phyloP scores from a whole-genome alignment of 768 basidiomycete species.

The Favolaschia claudopus region DNA sequence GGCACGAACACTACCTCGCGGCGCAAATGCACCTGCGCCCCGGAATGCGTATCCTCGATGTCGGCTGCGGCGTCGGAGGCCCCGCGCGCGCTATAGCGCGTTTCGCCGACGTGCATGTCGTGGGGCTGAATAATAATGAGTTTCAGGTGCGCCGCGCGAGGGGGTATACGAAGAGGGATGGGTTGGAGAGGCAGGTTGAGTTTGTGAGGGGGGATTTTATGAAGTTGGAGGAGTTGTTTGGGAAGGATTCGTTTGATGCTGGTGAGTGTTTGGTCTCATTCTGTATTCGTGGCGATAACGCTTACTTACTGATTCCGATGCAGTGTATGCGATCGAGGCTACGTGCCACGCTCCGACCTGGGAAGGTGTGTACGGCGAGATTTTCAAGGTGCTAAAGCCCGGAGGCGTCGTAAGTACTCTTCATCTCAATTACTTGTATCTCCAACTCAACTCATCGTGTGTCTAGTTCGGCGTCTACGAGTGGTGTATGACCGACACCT shows the following conservation, averaged over 20 bases:
- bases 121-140: conserved; percentile 95
- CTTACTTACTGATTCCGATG: not conserved
- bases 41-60: conserved; percentile 96
- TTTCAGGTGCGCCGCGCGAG: conserved; percentile 92
- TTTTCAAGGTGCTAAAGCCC: conserved; percentile 92
- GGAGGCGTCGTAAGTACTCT: conserved; percentile 83
- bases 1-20: conserved; percentile 98
- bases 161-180: conserved; percentile 79
- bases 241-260: conserved; percentile 93
- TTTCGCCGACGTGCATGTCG: conserved; percentile 85
- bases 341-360: conserved; percentile 96
- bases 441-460: no score
- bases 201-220: conserved; percentile 97
- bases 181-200: conserved; percentile 76
- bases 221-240: conserved; percentile 91
- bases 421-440: not conserved
- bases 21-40: conserved; percentile 83
- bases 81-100: conserved; percentile 95
- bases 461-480: conserved; percentile 95
- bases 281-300: no score
- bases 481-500: conserved; percentile 97
- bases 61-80: conserved; percentile 97
- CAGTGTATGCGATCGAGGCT: conserved; percentile 97
- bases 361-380: conserved; percentile 95
- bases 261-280: conserved; percentile 55